Evolutionary conservation across 768 basidiomycete genomes (phyloP).

Genomic region (Pisolithus marmoratus): DNA sequence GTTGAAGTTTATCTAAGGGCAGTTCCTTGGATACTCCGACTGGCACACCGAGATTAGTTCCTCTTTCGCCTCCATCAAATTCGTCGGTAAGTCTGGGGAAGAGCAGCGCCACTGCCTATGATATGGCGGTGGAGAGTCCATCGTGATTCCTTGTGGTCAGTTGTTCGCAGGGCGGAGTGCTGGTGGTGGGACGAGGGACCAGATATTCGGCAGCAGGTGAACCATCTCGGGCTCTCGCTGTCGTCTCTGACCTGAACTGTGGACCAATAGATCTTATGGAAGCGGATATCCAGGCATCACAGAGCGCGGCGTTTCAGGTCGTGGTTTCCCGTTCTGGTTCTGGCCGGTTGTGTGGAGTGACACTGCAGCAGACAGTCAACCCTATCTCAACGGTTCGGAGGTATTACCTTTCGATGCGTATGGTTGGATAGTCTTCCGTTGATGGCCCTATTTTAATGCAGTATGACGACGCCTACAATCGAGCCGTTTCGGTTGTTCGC

Average conservation of each 20-base stretch:
- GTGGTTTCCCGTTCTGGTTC: slow-evolving; percentile 58
- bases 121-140: slow-evolving; percentile 24
- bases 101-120: slow-evolving; percentile 26
- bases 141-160: slow-evolving; percentile 39
- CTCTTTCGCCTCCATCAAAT: too few relatives aligned
- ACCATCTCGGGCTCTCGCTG: slow-evolving; percentile 3
- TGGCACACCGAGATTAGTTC: too few relatives aligned
- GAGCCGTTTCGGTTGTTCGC: slow-evolving; percentile 45
- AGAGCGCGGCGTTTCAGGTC: slow-evolving; percentile 41
- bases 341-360: slow-evolving; percentile 57
- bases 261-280: slow-evolving; percentile 42
- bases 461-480: slow-evolving; percentile 43
- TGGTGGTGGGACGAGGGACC: slow-evolving; percentile 46
- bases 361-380: slow-evolving; percentile 18
- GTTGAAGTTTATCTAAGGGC: too few relatives aligned
- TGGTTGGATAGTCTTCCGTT: not conserved
- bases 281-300: slow-evolving; percentile 55
- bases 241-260: not conserved
- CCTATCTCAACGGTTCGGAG: slow-evolving; percentile 37
- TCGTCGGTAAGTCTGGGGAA: slow-evolving; percentile 11
- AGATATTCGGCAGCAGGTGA: slow-evolving; percentile 42
- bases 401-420: slow-evolving; percentile 17
- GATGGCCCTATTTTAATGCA: slow-evolving; percentile 18
- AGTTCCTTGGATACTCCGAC: too few relatives aligned
- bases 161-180: slow-evolving; percentile 40